phyloP scores from a whole-genome alignment of 192 early-diverging fungal species.

The Dimargaris xerosporica region DNA sequence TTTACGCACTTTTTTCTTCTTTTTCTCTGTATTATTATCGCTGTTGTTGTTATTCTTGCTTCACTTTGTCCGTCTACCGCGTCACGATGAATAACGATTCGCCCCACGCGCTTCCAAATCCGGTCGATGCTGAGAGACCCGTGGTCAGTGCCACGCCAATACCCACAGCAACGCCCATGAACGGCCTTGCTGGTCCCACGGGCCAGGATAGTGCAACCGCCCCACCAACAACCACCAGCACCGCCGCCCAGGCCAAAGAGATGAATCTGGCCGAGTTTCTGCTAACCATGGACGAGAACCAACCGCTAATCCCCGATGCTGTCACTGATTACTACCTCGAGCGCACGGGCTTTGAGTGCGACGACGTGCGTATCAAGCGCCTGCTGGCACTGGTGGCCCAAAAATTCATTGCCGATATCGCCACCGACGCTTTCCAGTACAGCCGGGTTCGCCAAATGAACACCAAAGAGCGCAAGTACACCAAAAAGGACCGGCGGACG shows the following conservation, averaged over 20 bases:
- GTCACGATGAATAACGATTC: no score
- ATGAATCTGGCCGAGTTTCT: slow-evolving; percentile 71
- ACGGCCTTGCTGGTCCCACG: no score
- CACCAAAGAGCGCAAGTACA: slow-evolving; percentile 29
- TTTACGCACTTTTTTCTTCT: no score
- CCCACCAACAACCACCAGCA: no score
- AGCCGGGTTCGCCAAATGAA: slow-evolving; percentile 44
- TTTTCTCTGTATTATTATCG: no score
- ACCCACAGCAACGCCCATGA: no score
- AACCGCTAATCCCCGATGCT: slow-evolving; percentile 71
- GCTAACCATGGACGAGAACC: slow-evolving; percentile 41
- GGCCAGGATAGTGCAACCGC: no score
- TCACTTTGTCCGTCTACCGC: no score
- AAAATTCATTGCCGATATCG: slow-evolving; percentile 62
- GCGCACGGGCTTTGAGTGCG: slow-evolving; percentile 49
- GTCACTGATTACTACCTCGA: slow-evolving; percentile 84
- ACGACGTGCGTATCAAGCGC: slow-evolving; percentile 48
- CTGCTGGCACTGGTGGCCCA: slow-evolving; percentile 58
- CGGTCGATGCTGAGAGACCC: no score
- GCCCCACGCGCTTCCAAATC: no score
- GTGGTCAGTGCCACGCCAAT: no score
- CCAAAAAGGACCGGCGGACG: slow-evolving; percentile 58
- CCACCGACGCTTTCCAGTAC: slow-evolving; percentile 59
- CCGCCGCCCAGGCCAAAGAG: slow-evolving; percentile 45
- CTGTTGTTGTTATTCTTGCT: no score